These are phyloP conservation scores for Lactarius vividus DNA, from an alignment of 768 basidiomycete species.

Conservation along the genomic window DNA sequence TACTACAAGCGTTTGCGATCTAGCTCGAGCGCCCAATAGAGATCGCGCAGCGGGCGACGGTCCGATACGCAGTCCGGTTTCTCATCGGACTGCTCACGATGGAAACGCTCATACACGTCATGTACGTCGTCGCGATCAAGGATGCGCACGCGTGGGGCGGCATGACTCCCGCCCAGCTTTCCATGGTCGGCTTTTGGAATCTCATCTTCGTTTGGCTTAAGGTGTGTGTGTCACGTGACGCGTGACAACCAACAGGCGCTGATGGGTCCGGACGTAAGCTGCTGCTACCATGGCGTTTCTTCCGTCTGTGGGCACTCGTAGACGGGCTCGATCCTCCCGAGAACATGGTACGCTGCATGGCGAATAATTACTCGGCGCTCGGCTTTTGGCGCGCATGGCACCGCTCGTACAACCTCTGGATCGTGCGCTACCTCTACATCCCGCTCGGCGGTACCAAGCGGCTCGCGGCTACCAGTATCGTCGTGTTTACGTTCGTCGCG, in stretches of 20 bases:
- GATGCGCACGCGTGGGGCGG: constrained; percentile 80
- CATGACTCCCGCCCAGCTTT: constrained; percentile 72
- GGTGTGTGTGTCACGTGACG: constrained; percentile 40
- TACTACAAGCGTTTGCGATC: neutral
- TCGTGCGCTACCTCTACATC: constrained; percentile 88
- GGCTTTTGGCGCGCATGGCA: constrained; percentile 99
- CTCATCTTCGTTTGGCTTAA: constrained; percentile 95
- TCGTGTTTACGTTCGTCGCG: constrained; percentile 95
- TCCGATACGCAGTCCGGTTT: constrained; percentile 71
- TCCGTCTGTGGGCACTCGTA: constrained; percentile 87
- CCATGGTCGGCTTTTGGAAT: constrained; percentile 97
- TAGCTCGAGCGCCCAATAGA: constrained; percentile 61
- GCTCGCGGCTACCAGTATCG: constrained; percentile 57
- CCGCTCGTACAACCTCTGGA: constrained; percentile 93
- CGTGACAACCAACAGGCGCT: no score
- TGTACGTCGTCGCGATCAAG: constrained; percentile 97
- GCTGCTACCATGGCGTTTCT: constrained; percentile 94
- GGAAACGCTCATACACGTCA: constrained; percentile 89
- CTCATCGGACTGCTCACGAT: constrained; percentile 70
- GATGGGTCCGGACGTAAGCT: constrained; percentile 49
- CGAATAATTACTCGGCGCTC: constrained; percentile 89
- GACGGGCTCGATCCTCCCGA: constrained; percentile 93
- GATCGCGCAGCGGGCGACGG: constrained; percentile 41
- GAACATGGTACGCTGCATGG: constrained; percentile 99
- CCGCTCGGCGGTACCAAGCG: constrained; percentile 77